A percentile compares a stretch with the other conserved stretches of the same genome.
Conservation (phyloP, 2,329 filamentous ascomycete genomes). For the Claviceps cyperi region DNA sequence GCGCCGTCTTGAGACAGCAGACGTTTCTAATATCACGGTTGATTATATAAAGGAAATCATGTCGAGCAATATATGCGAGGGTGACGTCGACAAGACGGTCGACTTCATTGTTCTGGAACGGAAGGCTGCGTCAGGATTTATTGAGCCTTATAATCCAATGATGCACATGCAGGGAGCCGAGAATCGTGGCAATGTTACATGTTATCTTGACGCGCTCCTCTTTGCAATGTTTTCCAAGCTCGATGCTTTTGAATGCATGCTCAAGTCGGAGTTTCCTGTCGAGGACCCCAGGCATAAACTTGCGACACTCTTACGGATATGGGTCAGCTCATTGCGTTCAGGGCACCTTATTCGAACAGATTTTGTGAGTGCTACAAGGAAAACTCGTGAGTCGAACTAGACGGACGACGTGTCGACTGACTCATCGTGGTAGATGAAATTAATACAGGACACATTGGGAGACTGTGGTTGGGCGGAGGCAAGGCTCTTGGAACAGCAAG, state of each 20-base stretch:
- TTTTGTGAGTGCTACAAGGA: slow-evolving; percentile 41
- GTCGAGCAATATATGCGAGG: slow-evolving; percentile 49
- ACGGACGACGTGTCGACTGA: slow-evolving; percentile 6
- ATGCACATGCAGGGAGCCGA: slow-evolving; percentile 68
- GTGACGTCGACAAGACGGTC: slow-evolving; percentile 59
- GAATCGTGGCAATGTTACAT: slow-evolving; percentile 79
- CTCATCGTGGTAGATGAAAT: slow-evolving; percentile 44
- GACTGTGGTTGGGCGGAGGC: slow-evolving; percentile 85
- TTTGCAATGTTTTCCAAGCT: slow-evolving; percentile 93
- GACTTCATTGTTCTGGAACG: slow-evolving; percentile 66
- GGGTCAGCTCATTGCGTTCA: slow-evolving; percentile 82
- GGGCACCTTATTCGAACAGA: slow-evolving; percentile 77
- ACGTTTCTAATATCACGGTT: slow-evolving; percentile 31
- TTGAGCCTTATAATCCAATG: slow-evolving; percentile 59
- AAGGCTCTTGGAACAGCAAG: slow-evolving; percentile 65
- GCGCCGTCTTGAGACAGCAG: slow-evolving; percentile 26
- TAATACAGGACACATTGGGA: slow-evolving; percentile 68
- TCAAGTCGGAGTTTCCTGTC: slow-evolving; percentile 57
- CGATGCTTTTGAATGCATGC: slow-evolving; percentile 82
- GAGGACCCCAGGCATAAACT: slow-evolving; percentile 60
- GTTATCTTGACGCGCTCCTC: slow-evolving; percentile 79
- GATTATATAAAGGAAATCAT: slow-evolving; percentile 44
- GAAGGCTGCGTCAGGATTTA: slow-evolving; percentile 65
- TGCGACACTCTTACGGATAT: slow-evolving; percentile 66
- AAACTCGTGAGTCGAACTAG: neutral